These are phyloP conservation scores for Stipa capillata DNA, from an alignment of 176 grass and related monocot species.

Conservation along the genomic window DNA sequence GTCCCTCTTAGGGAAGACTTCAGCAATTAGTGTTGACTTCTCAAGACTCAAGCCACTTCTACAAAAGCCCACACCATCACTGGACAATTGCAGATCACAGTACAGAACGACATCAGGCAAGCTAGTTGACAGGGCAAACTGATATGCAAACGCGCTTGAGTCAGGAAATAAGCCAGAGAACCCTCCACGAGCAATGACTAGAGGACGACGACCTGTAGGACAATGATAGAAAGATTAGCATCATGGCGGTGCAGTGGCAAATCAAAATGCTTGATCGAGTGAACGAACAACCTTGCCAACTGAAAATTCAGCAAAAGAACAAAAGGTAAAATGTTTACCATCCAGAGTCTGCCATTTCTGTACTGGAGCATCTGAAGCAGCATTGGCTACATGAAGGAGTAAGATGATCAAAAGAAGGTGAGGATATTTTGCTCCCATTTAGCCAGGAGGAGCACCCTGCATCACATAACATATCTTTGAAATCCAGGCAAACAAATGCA, in stretches of 20 bases:
- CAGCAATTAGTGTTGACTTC: slow-evolving; percentile 49
- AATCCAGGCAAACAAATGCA: neutral
- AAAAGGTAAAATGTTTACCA: slow-evolving; percentile 24
- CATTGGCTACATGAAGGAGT: slow-evolving; percentile 43
- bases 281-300: slow-evolving; percentile 5
- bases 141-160: slow-evolving; percentile 51
- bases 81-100: slow-evolving; percentile 67
- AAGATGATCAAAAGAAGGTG: slow-evolving; percentile 41
- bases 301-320: neutral
- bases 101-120: slow-evolving; percentile 41
- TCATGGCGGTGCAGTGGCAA: neutral
- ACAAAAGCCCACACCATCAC: slow-evolving; percentile 57
- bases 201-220: slow-evolving; percentile 44
- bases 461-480: neutral
- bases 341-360: slow-evolving; percentile 63
- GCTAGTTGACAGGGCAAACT: slow-evolving; percentile 42
- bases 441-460: slow-evolving; percentile 42
- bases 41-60: slow-evolving; percentile 45
- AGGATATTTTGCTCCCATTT: slow-evolving; percentile 48
- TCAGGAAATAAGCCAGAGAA: slow-evolving; percentile 84
- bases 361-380: slow-evolving; percentile 20
- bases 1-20: slow-evolving; percentile 43
- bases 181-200: slow-evolving; percentile 66
- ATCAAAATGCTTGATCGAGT: slow-evolving; percentile 4
- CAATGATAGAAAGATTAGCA: slow-evolving; percentile 2